Evolutionary conservation across 1,284 basidiomycete genomes (phyloP).

Genomic region (Heterobasidion annosum): DNA sequence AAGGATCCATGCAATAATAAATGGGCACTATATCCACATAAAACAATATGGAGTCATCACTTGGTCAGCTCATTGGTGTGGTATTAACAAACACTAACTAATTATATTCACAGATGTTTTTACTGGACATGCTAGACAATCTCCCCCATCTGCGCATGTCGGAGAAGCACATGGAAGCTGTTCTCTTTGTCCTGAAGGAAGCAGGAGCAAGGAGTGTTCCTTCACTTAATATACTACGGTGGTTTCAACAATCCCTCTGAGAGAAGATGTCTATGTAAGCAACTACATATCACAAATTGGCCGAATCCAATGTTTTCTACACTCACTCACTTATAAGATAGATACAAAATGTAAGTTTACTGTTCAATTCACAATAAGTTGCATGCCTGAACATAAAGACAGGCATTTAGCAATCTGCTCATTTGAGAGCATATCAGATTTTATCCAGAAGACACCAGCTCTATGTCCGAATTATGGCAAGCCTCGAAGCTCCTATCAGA

Average conservation of each 20-base stretch:
- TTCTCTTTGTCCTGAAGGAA: conserved; percentile 24
- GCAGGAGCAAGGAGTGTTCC: conserved; percentile 22
- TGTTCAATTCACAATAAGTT: no score
- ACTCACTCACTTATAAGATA: conserved; percentile 18
- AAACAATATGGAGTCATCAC: no score
- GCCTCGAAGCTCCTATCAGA: conserved; percentile 20
- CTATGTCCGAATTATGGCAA: conserved; percentile 21
- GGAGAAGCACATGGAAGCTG: conserved; percentile 20
- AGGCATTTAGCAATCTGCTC: conserved; percentile 28
- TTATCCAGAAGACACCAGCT: conserved; percentile 20
- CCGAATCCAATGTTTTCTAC: conserved; percentile 21
- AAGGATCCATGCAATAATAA: no score
- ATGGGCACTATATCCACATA: no score
- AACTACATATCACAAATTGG: conserved; percentile 16
- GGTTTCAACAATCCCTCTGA: conserved; percentile 14
- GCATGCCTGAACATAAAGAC: no score
- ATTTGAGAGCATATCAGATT: conserved; percentile 19
- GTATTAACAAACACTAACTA: no score
- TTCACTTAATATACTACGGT: conserved; percentile 17
- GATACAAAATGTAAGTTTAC: conserved; percentile 16
- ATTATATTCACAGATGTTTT: conserved; percentile 25
- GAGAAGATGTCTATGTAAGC: conserved; percentile 11
- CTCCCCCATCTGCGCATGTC: conserved; percentile 23
- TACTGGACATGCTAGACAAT: conserved; percentile 24
- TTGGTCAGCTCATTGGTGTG: no score